Conservation (phyloP, 768 basidiomycete genomes). For the Chalciporus pseudorubinellus region DNA sequence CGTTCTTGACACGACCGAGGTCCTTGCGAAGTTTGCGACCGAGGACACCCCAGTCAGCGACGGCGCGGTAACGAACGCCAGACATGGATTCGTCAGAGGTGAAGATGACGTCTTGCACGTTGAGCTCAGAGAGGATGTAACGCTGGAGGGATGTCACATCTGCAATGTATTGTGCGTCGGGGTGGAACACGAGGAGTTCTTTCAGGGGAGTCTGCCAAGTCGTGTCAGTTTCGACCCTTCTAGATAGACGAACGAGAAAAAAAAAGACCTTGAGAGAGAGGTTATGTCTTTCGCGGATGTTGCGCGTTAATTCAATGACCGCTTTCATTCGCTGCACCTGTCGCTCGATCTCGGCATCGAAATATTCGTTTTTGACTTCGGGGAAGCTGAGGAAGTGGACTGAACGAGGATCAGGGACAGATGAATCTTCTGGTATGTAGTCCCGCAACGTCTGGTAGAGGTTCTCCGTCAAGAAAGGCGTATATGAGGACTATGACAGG, state of each 20-base stretch:
- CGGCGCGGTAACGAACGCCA: conserved; percentile 86
- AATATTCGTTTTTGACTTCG: conserved; percentile 89
- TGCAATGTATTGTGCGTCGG: conserved; percentile 74
- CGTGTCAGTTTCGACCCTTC: neutral
- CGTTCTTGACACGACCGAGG: conserved; percentile 83
- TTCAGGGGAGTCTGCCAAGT: conserved; percentile 76
- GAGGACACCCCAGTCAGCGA: conserved; percentile 93
- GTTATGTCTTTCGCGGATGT: conserved; percentile 82
- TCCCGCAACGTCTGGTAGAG: conserved; percentile 86
- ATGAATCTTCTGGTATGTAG: conserved; percentile 79
- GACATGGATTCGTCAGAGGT: conserved; percentile 83
- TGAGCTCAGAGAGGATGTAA: conserved; percentile 93
- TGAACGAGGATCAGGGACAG: conserved; percentile 78
- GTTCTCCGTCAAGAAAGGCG: conserved; percentile 96
- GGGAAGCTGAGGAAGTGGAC: conserved; percentile 96
- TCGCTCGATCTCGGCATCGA: conserved; percentile 89
- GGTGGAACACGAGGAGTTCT: conserved; percentile 92
- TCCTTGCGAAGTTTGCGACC: conserved; percentile 94
- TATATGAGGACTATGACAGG: conserved; percentile 81
- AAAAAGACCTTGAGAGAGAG: conserved; percentile 80
- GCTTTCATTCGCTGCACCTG: conserved; percentile 94
- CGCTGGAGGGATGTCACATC: conserved; percentile 82
- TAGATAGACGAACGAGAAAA: neutral
- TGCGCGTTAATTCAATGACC: conserved; percentile 89
- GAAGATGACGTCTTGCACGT: conserved; percentile 87